Conservation (phyloP, 1,139 yeast species). For the Taiozyma onychis region DNA sequence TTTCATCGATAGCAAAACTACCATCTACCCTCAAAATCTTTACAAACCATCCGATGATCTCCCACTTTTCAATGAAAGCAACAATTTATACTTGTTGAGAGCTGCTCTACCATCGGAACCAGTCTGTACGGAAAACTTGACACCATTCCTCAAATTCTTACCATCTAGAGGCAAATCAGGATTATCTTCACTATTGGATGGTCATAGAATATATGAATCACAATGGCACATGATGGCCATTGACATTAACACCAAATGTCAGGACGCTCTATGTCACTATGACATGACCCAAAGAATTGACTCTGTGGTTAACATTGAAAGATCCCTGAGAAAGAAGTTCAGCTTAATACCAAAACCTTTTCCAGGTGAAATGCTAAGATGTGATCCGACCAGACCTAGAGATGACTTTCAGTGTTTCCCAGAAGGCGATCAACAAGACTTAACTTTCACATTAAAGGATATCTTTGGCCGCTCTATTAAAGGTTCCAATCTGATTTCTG, state of each 20-base stretch:
- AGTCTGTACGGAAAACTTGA: conserved; percentile 92
- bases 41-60: conserved; percentile 30
- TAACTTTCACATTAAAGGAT: conserved; percentile 52
- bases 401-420: conserved; percentile 79
- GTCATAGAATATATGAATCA: conserved; percentile 93
- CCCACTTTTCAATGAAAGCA: conserved; percentile 25
- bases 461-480: conserved; percentile 63
- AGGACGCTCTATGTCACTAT: conserved; percentile 39
- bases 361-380: conserved; percentile 59
- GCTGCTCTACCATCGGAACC: conserved; percentile 96
- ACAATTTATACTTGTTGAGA: conserved; percentile 51
- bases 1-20: conserved; percentile 73
- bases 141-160: conserved; percentile 84
- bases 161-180: conserved; percentile 96
- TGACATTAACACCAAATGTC: conserved; percentile 64
- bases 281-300: conserved; percentile 67
- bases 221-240: conserved; percentile 94
- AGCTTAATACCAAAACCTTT: conserved; percentile 81
- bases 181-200: conserved; percentile 76
- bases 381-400: conserved; percentile 56
- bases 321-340: conserved; percentile 54
- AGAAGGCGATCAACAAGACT: conserved; percentile 45
- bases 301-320: conserved; percentile 66
- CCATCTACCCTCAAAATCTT: conserved; percentile 62
- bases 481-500: conserved; percentile 57